A percentile compares a stretch with the other conserved stretches of the same genome.
These are phyloP conservation scores for Metschnikowia orientalis DNA, from an alignment of 805 yeast genomes.

Conservation along the genomic window DNA sequence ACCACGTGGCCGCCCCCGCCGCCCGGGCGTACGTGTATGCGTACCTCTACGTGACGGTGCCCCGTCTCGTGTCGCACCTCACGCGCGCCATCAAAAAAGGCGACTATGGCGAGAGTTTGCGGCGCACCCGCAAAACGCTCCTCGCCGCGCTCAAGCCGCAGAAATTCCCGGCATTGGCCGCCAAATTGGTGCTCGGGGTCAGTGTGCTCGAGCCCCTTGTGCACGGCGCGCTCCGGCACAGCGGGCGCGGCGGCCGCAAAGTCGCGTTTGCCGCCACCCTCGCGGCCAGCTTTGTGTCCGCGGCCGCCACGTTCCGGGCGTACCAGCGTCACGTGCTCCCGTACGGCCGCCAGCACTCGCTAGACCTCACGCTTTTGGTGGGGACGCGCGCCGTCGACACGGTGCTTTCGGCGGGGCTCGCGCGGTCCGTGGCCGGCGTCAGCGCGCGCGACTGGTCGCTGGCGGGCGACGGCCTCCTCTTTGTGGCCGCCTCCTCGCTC, in stretches of 20 bases:
- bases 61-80: conserved; percentile 22
- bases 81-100: conserved; percentile 15
- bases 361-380: conserved; percentile 35
- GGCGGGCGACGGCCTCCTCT: conserved; percentile 28
- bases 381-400: conserved; percentile 36
- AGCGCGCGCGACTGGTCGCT: conserved; percentile 1
- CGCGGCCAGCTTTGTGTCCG: conserved; percentile 25
- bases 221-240: conserved; percentile 11
- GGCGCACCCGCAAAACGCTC: conserved; percentile 18
- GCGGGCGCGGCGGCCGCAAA: background rate
- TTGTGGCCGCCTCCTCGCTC: conserved; percentile 25
- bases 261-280: conserved; percentile 22
- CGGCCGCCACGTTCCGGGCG: conserved; percentile 26
- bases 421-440: conserved; percentile 4
- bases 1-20: conserved; percentile 23
- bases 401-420: conserved; percentile 4
- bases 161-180: conserved; percentile 35
- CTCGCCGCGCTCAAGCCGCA: conserved; percentile 25
- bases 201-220: conserved; percentile 27
- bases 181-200: conserved; percentile 28
- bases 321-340: conserved; percentile 29
- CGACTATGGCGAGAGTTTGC: conserved; percentile 13
- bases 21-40: conserved; percentile 32
- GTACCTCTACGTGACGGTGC: conserved; percentile 32
- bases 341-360: conserved; percentile 29